Base-by-base conservation (phyloP, 2,329 filamentous ascomycete genomes). In the Aspergillus bombycis region DNA sequence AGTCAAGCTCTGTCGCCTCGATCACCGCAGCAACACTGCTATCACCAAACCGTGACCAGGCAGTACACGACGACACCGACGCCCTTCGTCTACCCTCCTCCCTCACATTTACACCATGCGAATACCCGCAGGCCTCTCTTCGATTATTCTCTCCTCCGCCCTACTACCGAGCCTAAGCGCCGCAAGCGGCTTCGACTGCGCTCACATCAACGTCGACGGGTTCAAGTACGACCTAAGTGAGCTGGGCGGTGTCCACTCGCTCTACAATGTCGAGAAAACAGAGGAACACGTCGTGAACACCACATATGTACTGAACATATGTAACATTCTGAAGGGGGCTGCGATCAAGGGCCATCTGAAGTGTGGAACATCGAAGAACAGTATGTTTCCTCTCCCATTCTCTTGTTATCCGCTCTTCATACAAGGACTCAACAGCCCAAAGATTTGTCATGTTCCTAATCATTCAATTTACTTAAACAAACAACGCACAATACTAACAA, bases 211-310 rank as follows among this genome's bases (percentile, higher is more conserved):
- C 32, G 66, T 74, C 28, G 74, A 78, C 56, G 70, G 69, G 43
- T 72, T 77, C 68, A 78, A 77, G 62, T 81, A 79, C 59, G 75
- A 81, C 61, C 68, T 81, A 34, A 77, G 72, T 43, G 67, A 73
- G 41, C 70, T 81, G 48, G 73, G 72, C 46, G 78, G 78, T 12
- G 76, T 77, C 2, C 79, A 81, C 63, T 68, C 72, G 57, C 57
- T 79, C 43, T 75, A 69, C 59, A 69, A 77, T 61, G 68, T 71
- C 32, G 71, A 75, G 19, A 64, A 70, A 38, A 72, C 71, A 14
- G 72, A 73, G 2, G 63, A 69, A 2, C 70, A 62, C 45, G 56
- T 70, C n/a, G 66, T 70, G 4, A 78, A 78, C 55, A 78, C 76
- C 2, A 78, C 75, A 10, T 79, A 78, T 56, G 74, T 77, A 45